Evolutionary conservation across 345 rosid species (phyloP), one percentile per base, ranked within the genome.

Genomic region (Aethionema arabicum): DNA sequence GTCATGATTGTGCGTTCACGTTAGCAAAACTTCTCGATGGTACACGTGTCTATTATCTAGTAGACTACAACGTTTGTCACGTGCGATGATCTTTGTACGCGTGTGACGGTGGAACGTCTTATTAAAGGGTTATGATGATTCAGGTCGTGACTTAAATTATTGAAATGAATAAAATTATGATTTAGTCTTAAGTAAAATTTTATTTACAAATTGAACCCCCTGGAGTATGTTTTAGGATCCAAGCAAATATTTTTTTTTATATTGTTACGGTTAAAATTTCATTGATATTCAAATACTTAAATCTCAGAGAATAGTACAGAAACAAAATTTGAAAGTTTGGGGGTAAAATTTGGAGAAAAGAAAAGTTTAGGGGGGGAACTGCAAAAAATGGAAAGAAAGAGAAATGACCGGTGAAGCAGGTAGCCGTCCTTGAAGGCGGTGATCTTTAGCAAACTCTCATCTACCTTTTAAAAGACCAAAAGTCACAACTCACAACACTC

Each of bases 341-440:
- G 13, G 14, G 7, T 41, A 35, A 32, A 21, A 21, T 21, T 21
- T 21, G 27, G 27, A 21, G 27, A 21, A 15, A 15, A 7, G 0
- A 16, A 46, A 35, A 59, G 2, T 7, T 7, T 1, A 16, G 6
- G 65, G 43, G 33, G 5, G 0, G 12, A 12, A 35, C 33, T 4
- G 21, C n/a, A 4, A 60, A 36, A 36, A 11, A 37, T 21, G 9
- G 4, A 36, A 37, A 21, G 11, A 8, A n/a, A 16, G 36, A 61
- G 31, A 10, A 10, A 50, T 63, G 68, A 48, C 68, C 68, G 59
- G 59, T 63, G 59, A 52, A 31, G 52, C 21, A 63, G 59, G 52
- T 52, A 63, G 59, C 68, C 59, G 67, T 50, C 67, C 57, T 30
- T 38, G 7, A 30, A 50, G 11, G 57, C 32, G 51, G 59, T 52